Evolutionary conservation across 305 asterid species (phyloP), one percentile per base, ranked within the genome.

Genomic region (Plantago coronopus): DNA sequence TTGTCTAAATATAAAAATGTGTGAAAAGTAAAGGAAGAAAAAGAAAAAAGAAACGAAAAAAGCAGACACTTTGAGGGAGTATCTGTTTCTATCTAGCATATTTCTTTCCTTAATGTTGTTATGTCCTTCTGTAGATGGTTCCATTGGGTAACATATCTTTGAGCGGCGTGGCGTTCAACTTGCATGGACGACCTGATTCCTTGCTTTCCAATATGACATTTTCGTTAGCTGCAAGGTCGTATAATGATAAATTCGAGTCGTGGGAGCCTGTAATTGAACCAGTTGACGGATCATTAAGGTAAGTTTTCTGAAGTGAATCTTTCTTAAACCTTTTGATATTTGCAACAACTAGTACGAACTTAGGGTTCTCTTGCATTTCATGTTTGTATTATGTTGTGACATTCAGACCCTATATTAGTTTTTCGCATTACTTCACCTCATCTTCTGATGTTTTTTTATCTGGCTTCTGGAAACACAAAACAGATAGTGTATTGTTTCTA

Each of bases 261-360:
- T 91, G 98, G 98, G 98, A 91, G 78, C 98, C 98, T 70, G 78
- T 88, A 62, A 70, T 91, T 76, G 98, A 91, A 74, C 88, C 93
- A 72, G 86, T 86, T 66, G 98, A 89, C 27, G 96, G 95, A 73
- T 74, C 82, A 70, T 65, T 91, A 73, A 79, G 98, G 98, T 91
- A 76, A 69, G n/a, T 25, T 72, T 48, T 69, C 45, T 54, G 48
- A 57, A 63, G 47, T 48, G 45, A 67, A 29, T 57, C 57, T 22
- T 65, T 69, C 47, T 38, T 11, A 56, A 22, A 61, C 40, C 53
- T 59, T 53, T 70, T 23, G 38, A 22, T 25, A 50, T 76, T 67
- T 59, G 54, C 19, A 57, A 43, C 49, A 51, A 55, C 59, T 64
- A 61, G 49, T 54, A 25, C 23, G 49, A 48, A 37, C 19, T 47